Base-by-base conservation (phyloP, 2,329 filamentous ascomycete genomes). In the Trichoderma guizhouense region DNA sequence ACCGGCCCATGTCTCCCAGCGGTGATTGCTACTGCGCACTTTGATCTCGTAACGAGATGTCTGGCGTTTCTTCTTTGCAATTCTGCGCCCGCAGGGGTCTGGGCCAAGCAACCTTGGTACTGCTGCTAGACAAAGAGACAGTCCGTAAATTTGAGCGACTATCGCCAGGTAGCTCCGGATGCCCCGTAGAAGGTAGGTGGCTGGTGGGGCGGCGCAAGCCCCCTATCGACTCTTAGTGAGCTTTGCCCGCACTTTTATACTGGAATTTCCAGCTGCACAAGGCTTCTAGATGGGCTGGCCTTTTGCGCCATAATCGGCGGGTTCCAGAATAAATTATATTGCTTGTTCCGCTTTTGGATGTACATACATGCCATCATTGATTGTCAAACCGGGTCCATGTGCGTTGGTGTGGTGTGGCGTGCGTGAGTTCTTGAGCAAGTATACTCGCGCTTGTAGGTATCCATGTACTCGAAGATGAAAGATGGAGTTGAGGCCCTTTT, bases 151-250 rank as follows among this genome's bases (percentile, higher is more conserved):
- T 69, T 51, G 36, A 61, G 66, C 66, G n/a, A 61, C 34, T 36
- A 51, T 69, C 57, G 18, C n/a, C 66, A 61, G 47, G 66, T 69
- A 61, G 66, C 66, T 69, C 66, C 66, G 66, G 66, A 69, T 61
- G 66, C 66, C 66, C 66, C 66, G 55, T 69, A 36, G 34, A 36
- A 36, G 34, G 34, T 36, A 26, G 24, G 47, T 32, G 34, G n/a
- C n/a, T 15, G 28, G 66, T 69, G 66, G 66, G 36, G 55, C n/a
- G 32, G 32, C 55, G 26, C 55, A 61, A 60, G 26, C 36, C 55
- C 55, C 66, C 65, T 69, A 69, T 69, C 24, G 26, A 60, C 65
- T 57, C 34, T 30, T 65, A 36, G 43, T 65, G 32, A 64, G 61
- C 18, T 5, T 21, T 21, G 43, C n/a, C 53, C 26, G 53, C 30